Conservation (phyloP, 441 rosid genomes). For the Pelargonium citronellum region DNA sequence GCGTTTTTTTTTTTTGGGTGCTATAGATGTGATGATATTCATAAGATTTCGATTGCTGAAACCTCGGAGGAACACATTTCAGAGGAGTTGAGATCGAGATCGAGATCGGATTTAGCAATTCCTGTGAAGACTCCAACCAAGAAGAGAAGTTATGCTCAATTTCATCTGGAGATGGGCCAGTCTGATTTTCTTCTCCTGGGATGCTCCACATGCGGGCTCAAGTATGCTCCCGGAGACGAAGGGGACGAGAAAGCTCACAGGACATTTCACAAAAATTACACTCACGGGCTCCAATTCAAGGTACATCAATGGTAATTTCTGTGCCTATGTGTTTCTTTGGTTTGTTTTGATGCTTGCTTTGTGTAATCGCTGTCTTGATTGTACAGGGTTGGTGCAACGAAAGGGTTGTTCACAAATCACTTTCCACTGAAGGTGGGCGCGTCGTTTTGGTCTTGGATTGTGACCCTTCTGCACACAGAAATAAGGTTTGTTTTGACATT, state of each 20-base stretch:
- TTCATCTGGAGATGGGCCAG: constrained; percentile 75
- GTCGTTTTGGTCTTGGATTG: constrained; percentile 45
- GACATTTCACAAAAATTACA: constrained; percentile 53
- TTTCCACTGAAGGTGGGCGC: constrained; percentile 33
- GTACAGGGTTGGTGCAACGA: constrained; percentile 61
- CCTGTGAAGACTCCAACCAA: constrained; percentile 15
- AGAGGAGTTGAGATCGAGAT: background rate
- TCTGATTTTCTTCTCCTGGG: constrained; percentile 71
- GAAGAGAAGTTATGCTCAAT: constrained; percentile 76
- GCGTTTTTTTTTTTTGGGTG: background rate
- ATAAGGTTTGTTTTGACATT: constrained; percentile 43
- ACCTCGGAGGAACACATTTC: background rate
- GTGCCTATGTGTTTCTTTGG: background rate
- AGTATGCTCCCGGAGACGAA: constrained; percentile 67
- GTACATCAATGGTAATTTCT: constrained; percentile 23
- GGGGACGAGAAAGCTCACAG: constrained; percentile 67
- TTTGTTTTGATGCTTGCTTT: constrained; percentile 5
- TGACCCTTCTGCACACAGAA: constrained; percentile 53
- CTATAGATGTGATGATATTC: background rate
- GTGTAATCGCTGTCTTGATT: background rate
- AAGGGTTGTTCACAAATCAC: constrained; percentile 36
- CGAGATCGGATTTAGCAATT: background rate
- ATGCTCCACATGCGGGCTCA: constrained; percentile 52
- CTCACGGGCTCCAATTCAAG: constrained; percentile 65
- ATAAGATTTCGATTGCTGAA: background rate